Conservation (phyloP, 2,329 filamentous ascomycete genomes). For the Taxawa tesnikishii region DNA sequence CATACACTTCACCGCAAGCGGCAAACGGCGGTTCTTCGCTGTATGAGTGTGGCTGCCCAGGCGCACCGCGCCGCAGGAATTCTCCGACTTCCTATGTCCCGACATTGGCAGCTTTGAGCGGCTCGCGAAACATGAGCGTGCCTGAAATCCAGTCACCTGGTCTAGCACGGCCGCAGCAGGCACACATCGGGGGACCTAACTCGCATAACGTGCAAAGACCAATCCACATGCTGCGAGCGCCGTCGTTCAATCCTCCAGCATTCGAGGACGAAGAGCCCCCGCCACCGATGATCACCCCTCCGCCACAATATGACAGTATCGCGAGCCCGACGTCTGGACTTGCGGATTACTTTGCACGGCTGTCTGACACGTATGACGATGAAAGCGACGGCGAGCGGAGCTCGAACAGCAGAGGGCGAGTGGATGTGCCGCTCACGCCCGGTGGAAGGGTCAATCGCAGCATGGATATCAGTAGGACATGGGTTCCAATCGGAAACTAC, state of each 20-base stretch:
- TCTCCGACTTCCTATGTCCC: conserved; percentile 40
- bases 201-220: conserved; percentile 47
- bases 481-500: no score
- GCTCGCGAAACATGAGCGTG: conserved; percentile 18
- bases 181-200: conserved; percentile 26
- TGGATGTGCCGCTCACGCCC: conserved; percentile 51
- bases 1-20: conserved; percentile 52
- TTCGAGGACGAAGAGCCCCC: conserved; percentile 74
- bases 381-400: conserved; percentile 33
- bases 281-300: conserved; percentile 64
- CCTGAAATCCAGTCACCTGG: conserved; percentile 24
- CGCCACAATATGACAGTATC: conserved; percentile 72
- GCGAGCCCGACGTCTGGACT: conserved; percentile 59
- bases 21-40: conserved; percentile 19
- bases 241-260: conserved; percentile 77
- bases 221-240: conserved; percentile 71
- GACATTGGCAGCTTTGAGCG: conserved; percentile 44
- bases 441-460: conserved; percentile 50
- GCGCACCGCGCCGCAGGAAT: conserved; percentile 41
- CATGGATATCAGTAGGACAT: conserved; percentile 50
- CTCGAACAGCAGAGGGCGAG: conserved; percentile 19
- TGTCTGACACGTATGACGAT: conserved; percentile 58
- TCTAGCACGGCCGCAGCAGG: conserved; percentile 39
- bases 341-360: conserved; percentile 75
- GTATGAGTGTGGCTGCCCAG: conserved; percentile 53